Percentiles rank a stretch among this genome's conserved stretches.
Conservation (phyloP, 2,329 filamentous ascomycete genomes). For the Endoconidiophora polonica region DNA sequence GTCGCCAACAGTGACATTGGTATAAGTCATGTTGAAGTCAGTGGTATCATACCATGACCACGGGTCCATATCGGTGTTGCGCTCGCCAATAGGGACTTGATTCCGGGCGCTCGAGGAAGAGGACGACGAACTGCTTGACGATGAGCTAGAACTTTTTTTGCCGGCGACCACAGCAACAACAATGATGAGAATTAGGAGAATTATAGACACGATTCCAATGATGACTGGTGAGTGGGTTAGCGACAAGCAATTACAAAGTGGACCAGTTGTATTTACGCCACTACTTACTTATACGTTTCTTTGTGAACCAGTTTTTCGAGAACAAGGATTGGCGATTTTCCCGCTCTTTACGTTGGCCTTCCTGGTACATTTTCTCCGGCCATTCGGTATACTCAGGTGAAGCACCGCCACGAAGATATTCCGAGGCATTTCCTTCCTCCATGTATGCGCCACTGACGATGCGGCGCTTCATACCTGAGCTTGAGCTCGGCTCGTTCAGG, state of each 20-base stretch:
- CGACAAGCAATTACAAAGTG: background rate
- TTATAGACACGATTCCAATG: slow-evolving; percentile 32
- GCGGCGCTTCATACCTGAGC: slow-evolving; percentile 32
- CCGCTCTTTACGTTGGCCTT: slow-evolving; percentile 19
- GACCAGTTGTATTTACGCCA: too few species aligned
- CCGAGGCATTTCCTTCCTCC: slow-evolving; percentile 43
- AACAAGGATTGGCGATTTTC: slow-evolving; percentile 20
- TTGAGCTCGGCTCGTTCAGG: slow-evolving; percentile 16
- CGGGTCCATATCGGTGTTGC: slow-evolving; percentile 68
- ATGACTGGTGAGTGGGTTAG: slow-evolving; percentile 29
- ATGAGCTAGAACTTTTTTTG: slow-evolving; percentile 47
- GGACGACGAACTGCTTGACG: background rate
- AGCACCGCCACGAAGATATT: slow-evolving; percentile 27
- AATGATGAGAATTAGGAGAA: slow-evolving; percentile 50
- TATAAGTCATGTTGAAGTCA: slow-evolving; percentile 92
- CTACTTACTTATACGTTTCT: slow-evolving; percentile 28
- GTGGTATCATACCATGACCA: slow-evolving; percentile 81
- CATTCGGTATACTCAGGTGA: slow-evolving; percentile 31
- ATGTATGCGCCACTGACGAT: slow-evolving; percentile 54
- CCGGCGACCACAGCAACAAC: slow-evolving; percentile 48
- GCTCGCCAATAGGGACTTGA: slow-evolving; percentile 47
- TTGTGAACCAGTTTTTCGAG: slow-evolving; percentile 11
- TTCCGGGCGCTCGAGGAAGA: slow-evolving; percentile 28
- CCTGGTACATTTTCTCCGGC: slow-evolving; percentile 25
- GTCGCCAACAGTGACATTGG: slow-evolving; percentile 64